Percentiles rank a stretch among this genome's conserved stretches.
Evolutionary conservation across 805 yeast genomes (phyloP).

Genomic region (Hyphopichia homilentoma): DNA sequence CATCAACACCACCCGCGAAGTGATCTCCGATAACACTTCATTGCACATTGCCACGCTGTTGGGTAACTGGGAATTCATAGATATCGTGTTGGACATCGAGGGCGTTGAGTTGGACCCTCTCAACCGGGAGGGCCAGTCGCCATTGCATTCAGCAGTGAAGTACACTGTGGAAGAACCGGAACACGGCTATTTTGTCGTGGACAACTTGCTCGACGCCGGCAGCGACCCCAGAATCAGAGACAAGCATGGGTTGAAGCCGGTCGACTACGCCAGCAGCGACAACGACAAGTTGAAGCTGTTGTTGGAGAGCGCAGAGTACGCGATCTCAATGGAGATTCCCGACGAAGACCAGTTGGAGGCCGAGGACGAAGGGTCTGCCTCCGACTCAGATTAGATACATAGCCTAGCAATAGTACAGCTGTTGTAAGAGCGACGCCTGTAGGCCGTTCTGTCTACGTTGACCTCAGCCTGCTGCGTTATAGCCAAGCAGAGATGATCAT

Average conservation of each 20-base stretch:
- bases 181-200: constrained; percentile 74
- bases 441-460: too few species aligned
- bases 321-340: constrained; percentile 40
- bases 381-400: constrained; percentile 29
- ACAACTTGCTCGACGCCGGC: constrained; percentile 86
- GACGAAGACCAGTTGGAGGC: constrained; percentile 34
- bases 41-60: constrained; percentile 76
- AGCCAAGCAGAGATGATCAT: too few species aligned
- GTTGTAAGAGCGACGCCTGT: too few species aligned
- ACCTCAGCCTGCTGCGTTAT: too few species aligned
- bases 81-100: constrained; percentile 75
- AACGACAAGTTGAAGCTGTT: constrained; percentile 55
- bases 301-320: constrained; percentile 82
- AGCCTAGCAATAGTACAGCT: too few species aligned
- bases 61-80: constrained; percentile 86
- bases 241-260: constrained; percentile 63
- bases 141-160: constrained; percentile 80
- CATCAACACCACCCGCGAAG: constrained; percentile 61
- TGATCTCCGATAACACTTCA: constrained; percentile 76
- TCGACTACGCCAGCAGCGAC: constrained; percentile 59
- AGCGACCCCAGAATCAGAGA: constrained; percentile 61
- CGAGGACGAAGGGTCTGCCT: constrained; percentile 28
- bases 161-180: constrained; percentile 80
- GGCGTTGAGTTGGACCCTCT: constrained; percentile 87
- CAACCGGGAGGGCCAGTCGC: constrained; percentile 80